Evolutionary conservation across 306 rosid species (phyloP).

Genomic region (Biancaea sappan): DNA sequence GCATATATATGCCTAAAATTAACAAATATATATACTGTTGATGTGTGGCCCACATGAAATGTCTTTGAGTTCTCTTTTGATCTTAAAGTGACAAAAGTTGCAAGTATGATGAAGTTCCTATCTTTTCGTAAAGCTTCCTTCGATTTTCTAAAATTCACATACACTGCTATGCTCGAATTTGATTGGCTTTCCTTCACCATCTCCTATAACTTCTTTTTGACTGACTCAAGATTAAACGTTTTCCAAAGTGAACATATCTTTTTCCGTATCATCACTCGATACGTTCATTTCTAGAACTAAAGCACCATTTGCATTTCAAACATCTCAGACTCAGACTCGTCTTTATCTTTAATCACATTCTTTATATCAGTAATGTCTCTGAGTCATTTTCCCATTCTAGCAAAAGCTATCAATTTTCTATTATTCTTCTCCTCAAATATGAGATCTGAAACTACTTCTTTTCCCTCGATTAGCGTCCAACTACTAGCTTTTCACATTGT

Average conservation of each 20-base stretch:
- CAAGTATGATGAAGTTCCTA: constrained; percentile 54
- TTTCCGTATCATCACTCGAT: constrained; percentile 50
- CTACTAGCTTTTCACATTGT: not conserved
- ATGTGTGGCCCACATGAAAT: constrained; percentile 53
- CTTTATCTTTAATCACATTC: constrained; percentile 57
- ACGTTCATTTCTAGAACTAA: constrained; percentile 22
- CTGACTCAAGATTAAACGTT: constrained; percentile 58
- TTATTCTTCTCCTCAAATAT: not conserved
- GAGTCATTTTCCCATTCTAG: constrained; percentile 33
- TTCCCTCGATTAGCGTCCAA: not conserved
- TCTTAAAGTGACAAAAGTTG: constrained; percentile 82
- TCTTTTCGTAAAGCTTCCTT: constrained; percentile 72
- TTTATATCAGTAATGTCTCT: constrained; percentile 41
- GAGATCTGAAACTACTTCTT: not conserved
- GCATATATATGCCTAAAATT: no score
- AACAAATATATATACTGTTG: not conserved
- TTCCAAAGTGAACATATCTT: constrained; percentile 58
- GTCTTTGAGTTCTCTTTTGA: constrained; percentile 61
- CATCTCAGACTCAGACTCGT: constrained; percentile 29
- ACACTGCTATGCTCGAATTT: constrained; percentile 48
- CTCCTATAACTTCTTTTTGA: constrained; percentile 77
- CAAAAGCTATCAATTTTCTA: constrained; percentile 13
- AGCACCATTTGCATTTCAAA: constrained; percentile 39
- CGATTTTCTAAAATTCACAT: constrained; percentile 44
- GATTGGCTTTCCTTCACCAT: constrained; percentile 51